Percentiles rank a stretch among this genome's conserved stretches.
These are phyloP conservation scores for Candida loeiensis DNA, from an alignment of 805 yeast genomes.

Conservation along the genomic window DNA sequence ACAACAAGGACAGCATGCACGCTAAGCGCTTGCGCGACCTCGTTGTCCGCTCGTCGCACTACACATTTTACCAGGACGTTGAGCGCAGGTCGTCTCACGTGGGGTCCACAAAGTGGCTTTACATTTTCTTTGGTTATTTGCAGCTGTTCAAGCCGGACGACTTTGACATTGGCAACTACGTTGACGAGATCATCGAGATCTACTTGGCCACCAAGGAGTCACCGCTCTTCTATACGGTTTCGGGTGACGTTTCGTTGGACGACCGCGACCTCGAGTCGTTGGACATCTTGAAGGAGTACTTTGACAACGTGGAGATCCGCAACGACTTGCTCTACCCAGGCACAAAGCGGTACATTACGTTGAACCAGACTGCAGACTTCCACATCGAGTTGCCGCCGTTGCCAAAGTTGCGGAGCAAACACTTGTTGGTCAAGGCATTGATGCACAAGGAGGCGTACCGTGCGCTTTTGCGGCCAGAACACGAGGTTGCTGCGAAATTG, in stretches of 20 bases:
- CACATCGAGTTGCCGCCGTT: conserved; percentile 31
- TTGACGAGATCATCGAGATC: conserved; percentile 29
- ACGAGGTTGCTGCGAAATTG: conserved; percentile 24
- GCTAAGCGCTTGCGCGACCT: conserved; percentile 22
- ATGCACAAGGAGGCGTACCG: conserved; percentile 37
- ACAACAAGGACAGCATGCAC: conserved; percentile 12
- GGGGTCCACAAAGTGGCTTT: conserved; percentile 19
- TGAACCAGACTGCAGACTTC: conserved; percentile 22
- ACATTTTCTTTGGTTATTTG: conserved; percentile 26
- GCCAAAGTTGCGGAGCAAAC: conserved; percentile 28
- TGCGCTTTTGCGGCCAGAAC: conserved; percentile 25
- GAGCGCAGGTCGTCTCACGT: conserved; percentile 6
- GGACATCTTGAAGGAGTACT: conserved; percentile 23
- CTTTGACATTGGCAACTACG: conserved; percentile 20
- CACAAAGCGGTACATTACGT: conserved; percentile 16
- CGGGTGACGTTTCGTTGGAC: conserved; percentile 6
- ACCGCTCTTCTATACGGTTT: conserved; percentile 9
- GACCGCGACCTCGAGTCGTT: conserved; percentile 14
- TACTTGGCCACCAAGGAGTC: conserved; percentile 23
- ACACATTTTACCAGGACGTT: not conserved
- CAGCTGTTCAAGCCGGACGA: conserved; percentile 19
- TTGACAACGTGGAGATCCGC: conserved; percentile 20
- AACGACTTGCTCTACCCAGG: conserved; percentile 21
- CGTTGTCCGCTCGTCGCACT: conserved; percentile 12
- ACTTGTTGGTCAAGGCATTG: conserved; percentile 30